These are phyloP conservation scores for Wallacemonas sp. DNA, from an alignment of 208 protist species.

Conservation along the genomic window DNA sequence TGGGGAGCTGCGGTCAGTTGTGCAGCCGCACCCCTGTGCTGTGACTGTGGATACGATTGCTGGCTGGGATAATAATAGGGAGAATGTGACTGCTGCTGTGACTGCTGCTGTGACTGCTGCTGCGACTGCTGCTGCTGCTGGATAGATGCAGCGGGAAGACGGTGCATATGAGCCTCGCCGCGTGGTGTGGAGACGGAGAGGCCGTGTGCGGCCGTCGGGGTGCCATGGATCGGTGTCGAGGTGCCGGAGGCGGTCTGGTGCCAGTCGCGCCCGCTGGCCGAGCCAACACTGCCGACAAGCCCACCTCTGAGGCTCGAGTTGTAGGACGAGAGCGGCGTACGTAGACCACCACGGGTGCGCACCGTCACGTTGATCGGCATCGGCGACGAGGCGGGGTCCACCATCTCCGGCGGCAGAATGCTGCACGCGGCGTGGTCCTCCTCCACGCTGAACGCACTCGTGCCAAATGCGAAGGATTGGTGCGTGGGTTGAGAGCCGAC, in stretches of 20 bases:
- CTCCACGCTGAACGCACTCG: conserved; percentile 9
- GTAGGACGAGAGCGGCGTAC: conserved; percentile 11
- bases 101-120: background rate
- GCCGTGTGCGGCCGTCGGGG: background rate
- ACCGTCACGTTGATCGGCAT: conserved; percentile 15
- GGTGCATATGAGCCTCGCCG: background rate
- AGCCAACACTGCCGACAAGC: conserved; percentile 6
- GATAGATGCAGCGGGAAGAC: no score
- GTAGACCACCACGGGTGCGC: background rate
- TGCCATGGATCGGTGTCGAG: background rate
- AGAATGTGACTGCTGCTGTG: background rate
- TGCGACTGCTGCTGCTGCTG: conserved; percentile 2
- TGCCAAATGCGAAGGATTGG: background rate
- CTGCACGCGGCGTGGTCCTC: conserved; percentile 3
- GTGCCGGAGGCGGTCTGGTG: background rate
- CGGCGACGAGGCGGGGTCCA: background rate
- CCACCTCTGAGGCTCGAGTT: conserved; percentile 6
- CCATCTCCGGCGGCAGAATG: conserved; percentile 12
- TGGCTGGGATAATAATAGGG: conserved; percentile 2
- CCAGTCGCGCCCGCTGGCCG: background rate
- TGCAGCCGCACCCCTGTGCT: no score
- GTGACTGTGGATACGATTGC: background rate
- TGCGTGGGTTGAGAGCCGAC: background rate
- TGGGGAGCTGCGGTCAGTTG: background rate
- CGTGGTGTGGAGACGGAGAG: background rate